Evolutionary conservation across 164 flowering plant genomes (phyloP).

Genomic region (Aristolochia californica): DNA sequence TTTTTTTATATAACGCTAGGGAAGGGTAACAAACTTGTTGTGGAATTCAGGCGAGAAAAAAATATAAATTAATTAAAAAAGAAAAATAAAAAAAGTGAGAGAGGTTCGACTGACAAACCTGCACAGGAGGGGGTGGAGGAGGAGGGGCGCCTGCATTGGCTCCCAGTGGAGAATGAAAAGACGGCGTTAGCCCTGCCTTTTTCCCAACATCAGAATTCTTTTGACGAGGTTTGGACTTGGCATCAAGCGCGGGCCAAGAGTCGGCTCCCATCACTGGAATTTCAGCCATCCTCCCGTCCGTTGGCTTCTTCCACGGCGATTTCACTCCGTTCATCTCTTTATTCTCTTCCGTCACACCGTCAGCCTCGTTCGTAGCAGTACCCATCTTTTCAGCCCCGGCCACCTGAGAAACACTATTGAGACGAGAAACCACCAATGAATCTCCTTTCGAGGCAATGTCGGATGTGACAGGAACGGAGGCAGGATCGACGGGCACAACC

Average conservation of each 20-base stretch:
- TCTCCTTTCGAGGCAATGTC: no score
- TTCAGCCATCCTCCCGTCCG: conserved; percentile 13
- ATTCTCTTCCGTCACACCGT: conserved; percentile 13
- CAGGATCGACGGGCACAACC: conserved; percentile 1
- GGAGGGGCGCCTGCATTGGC: conserved; percentile 13
- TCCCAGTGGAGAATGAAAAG: conserved; percentile 1
- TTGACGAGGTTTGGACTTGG: conserved; percentile 19
- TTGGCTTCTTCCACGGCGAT: conserved; percentile 55
- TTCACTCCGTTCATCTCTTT: conserved; percentile 23
- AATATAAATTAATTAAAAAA: no score
- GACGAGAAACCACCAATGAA: no score
- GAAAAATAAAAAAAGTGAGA: neutral
- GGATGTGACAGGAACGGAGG: no score
- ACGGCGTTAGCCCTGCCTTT: conserved; percentile 1
- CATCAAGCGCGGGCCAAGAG: conserved; percentile 53
- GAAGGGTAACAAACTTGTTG: no score
- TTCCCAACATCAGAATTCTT: conserved; percentile 14
- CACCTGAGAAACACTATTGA: no score
- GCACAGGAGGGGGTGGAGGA: conserved; percentile 3
- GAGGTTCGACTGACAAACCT: neutral
- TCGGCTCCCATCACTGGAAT: conserved; percentile 46
- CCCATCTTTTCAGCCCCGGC: conserved; percentile 3
- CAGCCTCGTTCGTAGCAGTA: conserved; percentile 16
- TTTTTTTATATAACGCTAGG: no score
- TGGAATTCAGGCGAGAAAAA: no score